Evolutionary conservation across 495 filamentous ascomycete genomes (phyloP), one percentile per base, ranked within the genome.

Genomic region (Rusavskia elegans): DNA sequence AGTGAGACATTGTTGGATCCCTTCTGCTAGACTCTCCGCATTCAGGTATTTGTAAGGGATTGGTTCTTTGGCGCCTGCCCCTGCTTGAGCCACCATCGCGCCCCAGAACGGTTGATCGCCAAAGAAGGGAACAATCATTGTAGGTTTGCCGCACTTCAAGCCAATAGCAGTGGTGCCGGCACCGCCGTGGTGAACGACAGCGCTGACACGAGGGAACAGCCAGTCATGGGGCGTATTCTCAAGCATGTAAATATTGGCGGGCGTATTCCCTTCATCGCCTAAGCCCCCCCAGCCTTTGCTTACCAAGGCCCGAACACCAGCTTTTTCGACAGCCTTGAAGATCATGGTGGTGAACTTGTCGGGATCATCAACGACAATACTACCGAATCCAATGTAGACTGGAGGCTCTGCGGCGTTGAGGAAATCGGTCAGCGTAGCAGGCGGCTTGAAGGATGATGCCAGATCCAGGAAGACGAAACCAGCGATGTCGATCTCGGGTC

Each of bases 31-130:
- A 25, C 71, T 76, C 35, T 85, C 75, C 1, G 70, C 71, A 3
- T 70, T 83, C 0, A 92, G 64, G 2, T 71, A 67, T 59, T 84
- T 86, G 64, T 87, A 82, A 0, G 82, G 84, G n/a, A 89, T 76
- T 1, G 84, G 80, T 27, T 72, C 64, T 20, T 63, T 54, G 1
- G 83, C 76, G 1, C 87, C 87, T 14, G 84, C 84, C 3, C 77
- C 75, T 2, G 79, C 73, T 20, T 68, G 70, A 0, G 74, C 74
- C 1, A 77, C 69, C 76, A 80, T 79, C 17, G 69, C 58, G 14
- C 72, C 76, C 76, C 76, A 80, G 55, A 77, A 76, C 20, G 72
- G 72, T 55, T 79, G 76, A 56, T 84, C 80, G 0, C 80, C 80
- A 57, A 84, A 84, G 62, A 84, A 84, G 5, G 80, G 80, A 2